These are phyloP conservation scores for Debaryomyces fabryi DNA, from an alignment of 1,139 yeast species.

Conservation along the genomic window DNA sequence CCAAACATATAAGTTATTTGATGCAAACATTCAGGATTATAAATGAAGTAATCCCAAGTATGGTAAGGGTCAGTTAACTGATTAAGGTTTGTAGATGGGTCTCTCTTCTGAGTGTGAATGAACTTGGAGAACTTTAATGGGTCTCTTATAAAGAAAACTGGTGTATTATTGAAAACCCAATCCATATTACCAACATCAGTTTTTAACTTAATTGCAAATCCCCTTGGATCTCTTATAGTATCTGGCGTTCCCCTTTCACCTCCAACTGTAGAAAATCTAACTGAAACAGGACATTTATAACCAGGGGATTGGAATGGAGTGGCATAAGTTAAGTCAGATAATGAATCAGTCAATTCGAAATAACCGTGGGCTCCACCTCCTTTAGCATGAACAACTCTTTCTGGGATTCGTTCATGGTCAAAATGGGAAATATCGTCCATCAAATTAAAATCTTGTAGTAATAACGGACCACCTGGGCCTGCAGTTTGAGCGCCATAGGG, in stretches of 20 bases:
- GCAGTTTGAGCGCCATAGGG: slow-evolving; percentile 34
- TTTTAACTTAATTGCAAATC: slow-evolving; percentile 57
- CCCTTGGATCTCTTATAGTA: slow-evolving; percentile 62
- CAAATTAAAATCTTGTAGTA: slow-evolving; percentile 59
- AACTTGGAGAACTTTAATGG: slow-evolving; percentile 62
- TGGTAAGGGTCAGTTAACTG: slow-evolving; percentile 48
- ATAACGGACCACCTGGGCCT: slow-evolving; percentile 54
- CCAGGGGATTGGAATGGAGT: slow-evolving; percentile 51
- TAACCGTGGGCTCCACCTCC: slow-evolving; percentile 66
- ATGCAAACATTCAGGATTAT: slow-evolving; percentile 65
- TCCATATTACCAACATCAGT: slow-evolving; percentile 64
- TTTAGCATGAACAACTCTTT: slow-evolving; percentile 66
- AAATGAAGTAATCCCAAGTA: slow-evolving; percentile 71
- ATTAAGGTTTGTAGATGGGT: slow-evolving; percentile 53
- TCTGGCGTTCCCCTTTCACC: slow-evolving; percentile 62
- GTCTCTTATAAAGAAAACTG: slow-evolving; percentile 59
- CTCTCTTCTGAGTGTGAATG: slow-evolving; percentile 70
- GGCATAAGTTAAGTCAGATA: slow-evolving; percentile 54
- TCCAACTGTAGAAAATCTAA: slow-evolving; percentile 63
- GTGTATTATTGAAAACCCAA: slow-evolving; percentile 66
- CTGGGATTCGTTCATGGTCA: slow-evolving; percentile 64
- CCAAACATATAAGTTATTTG: slow-evolving; percentile 66
- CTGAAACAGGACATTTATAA: slow-evolving; percentile 48
- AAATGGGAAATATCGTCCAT: slow-evolving; percentile 61
- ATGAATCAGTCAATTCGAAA: slow-evolving; percentile 61